Conservation (phyloP, 163 green algal genomes). For the Trebouxia gelatinosa region DNA sequence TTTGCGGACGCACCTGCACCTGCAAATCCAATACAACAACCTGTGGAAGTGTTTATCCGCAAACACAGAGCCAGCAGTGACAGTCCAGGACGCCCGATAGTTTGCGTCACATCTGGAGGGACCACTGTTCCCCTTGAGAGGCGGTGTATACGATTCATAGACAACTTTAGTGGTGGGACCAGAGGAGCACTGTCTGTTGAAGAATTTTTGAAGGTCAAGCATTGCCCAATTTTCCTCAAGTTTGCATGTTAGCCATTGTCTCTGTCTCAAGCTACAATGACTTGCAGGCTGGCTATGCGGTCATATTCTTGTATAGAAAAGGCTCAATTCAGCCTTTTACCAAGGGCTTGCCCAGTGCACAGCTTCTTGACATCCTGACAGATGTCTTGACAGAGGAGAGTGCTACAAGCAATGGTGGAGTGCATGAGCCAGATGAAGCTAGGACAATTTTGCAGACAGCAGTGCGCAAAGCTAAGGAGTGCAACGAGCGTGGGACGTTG, state of each 20-base stretch:
- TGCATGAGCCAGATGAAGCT: conserved; percentile 23
- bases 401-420: neutral
- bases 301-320: conserved; percentile 87
- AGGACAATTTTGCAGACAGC: conserved; percentile 25
- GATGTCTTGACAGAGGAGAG: conserved; percentile 15
- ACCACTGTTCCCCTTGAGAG: conserved; percentile 95
- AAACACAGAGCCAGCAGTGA: too few species aligned
- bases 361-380: conserved; percentile 36
- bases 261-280: too few species aligned
- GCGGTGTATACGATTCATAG: conserved; percentile 96
- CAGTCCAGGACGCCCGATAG: conserved; percentile 40
- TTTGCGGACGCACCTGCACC: conserved; percentile 15
- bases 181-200: conserved; percentile 87
- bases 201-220: conserved; percentile 82
- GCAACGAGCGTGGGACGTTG: conserved; percentile 48
- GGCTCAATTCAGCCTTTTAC: conserved; percentile 86
- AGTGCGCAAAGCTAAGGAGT: conserved; percentile 15
- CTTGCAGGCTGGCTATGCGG: conserved; percentile 84
- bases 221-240: too few species aligned
- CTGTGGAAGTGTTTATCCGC: conserved; percentile 7
- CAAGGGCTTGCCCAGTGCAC: conserved; percentile 37
- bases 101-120: conserved; percentile 89
- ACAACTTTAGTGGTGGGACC: conserved; percentile 96
- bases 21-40: neutral
- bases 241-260: too few species aligned